These are phyloP conservation scores for Erodium moschatum DNA, from an alignment of 441 rosid species.

Conservation along the genomic window DNA sequence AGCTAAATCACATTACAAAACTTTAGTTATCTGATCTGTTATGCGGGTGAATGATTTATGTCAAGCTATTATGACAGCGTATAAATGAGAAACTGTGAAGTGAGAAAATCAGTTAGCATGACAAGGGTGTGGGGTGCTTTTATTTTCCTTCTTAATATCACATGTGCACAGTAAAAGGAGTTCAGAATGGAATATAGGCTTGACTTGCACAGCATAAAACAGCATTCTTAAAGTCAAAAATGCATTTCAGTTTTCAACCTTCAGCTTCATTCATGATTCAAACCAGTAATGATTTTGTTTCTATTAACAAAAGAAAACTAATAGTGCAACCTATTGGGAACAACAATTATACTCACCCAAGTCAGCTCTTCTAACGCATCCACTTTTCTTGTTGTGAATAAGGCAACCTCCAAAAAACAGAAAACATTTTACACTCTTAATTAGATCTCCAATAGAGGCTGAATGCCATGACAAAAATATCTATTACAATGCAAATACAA, in stretches of 20 bases:
- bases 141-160: not conserved
- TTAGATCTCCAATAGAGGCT: constrained; percentile 9
- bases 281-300: not conserved
- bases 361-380: constrained; percentile 78
- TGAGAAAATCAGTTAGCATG: too few relatives aligned
- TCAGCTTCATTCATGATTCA: not conserved
- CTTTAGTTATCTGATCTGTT: too few relatives aligned
- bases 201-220: not conserved
- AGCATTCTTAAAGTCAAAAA: not conserved
- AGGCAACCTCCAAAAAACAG: constrained; percentile 54
- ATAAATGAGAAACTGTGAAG: too few relatives aligned
- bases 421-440: constrained; percentile 9
- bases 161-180: not conserved
- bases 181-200: not conserved
- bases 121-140: not conserved
- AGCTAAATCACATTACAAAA: too few relatives aligned
- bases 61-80: too few relatives aligned
- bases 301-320: not conserved
- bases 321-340: not conserved
- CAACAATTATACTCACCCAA: constrained; percentile 54
- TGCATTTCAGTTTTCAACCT: not conserved
- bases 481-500: constrained; percentile 2
- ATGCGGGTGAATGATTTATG: too few relatives aligned
- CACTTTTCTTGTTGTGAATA: constrained; percentile 79
- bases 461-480: constrained; percentile 16